Percentiles rank a stretch among this genome's conserved stretches.
Conservation (phyloP, 2,329 filamentous ascomycete genomes). For the Pseudocercospora cruenta region DNA sequence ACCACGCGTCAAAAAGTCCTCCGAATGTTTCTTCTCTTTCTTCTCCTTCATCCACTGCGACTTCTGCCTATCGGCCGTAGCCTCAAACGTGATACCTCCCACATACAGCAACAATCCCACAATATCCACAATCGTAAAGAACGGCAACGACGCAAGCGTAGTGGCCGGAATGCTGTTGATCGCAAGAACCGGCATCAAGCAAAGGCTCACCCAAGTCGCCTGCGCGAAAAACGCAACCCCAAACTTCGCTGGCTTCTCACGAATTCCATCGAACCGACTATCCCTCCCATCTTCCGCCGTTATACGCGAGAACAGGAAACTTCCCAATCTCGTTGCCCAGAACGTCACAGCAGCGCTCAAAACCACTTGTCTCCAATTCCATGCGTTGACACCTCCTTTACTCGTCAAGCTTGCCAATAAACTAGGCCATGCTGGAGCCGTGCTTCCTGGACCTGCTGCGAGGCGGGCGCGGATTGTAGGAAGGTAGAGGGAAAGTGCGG, state of each 20-base stretch:
- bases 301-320: conserved; percentile 66
- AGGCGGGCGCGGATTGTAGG: conserved; percentile 61
- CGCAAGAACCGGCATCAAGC: conserved; percentile 66
- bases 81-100: conserved; percentile 64
- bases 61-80: conserved; percentile 67
- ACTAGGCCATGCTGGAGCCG: conserved; percentile 50
- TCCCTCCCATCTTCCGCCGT: conserved; percentile 61
- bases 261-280: conserved; percentile 60
- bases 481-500: conserved; percentile 63
- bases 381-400: conserved; percentile 45
- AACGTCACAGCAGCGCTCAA: conserved; percentile 60
- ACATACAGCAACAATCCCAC: conserved; percentile 62
- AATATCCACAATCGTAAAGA: conserved; percentile 57
- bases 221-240: conserved; percentile 62
- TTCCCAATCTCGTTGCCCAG: conserved; percentile 66
- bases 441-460: conserved; percentile 49
- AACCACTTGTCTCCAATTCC: conserved; percentile 66
- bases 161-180: conserved; percentile 64
- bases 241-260: conserved; percentile 57
- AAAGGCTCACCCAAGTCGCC: conserved; percentile 70
- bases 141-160: conserved; percentile 55
- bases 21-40: conserved; percentile 66
- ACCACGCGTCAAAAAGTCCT: conserved; percentile 67
- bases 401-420: conserved; percentile 51
- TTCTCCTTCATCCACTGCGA: conserved; percentile 63